A percentile compares a stretch with the other conserved stretches of the same genome.
These are phyloP conservation scores for Stylosanthes scabra DNA, from an alignment of 331 rosid genomes.

Conservation along the genomic window DNA sequence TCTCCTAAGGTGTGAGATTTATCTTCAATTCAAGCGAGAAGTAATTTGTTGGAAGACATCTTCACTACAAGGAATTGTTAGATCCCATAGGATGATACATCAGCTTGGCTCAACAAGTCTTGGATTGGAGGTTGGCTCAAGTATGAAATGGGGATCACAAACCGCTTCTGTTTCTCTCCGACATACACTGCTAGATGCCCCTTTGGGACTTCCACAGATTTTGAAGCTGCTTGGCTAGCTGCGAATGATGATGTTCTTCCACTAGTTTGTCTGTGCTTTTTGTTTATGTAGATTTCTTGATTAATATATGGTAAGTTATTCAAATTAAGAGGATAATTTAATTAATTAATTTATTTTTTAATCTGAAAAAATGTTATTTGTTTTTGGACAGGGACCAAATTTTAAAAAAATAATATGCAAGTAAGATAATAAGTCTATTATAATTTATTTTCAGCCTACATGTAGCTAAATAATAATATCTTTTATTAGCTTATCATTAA, in stretches of 20 bases:
- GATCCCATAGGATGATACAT: slow-evolving; percentile 44
- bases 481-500: too few relatives aligned
- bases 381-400: too few relatives aligned
- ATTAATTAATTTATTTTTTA: too few relatives aligned
- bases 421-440: too few relatives aligned
- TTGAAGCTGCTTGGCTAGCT: slow-evolving; percentile 11
- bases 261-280: too few relatives aligned
- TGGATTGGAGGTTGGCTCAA: slow-evolving; percentile 48
- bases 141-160: slow-evolving; percentile 41
- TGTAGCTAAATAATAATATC: too few relatives aligned
- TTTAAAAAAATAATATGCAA: too few relatives aligned
- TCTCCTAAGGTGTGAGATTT: neutral
- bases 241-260: slow-evolving; percentile 13
- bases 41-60: slow-evolving; percentile 23
- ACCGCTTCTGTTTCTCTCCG: slow-evolving; percentile 48
- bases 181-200: slow-evolving; percentile 49
- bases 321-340: too few relatives aligned
- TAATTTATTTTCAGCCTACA: too few relatives aligned
- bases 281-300: too few relatives aligned
- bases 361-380: too few relatives aligned
- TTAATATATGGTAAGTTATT: too few relatives aligned
- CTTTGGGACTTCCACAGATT: slow-evolving; percentile 40
- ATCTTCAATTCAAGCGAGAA: slow-evolving; percentile 16
- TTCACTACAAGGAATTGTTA: slow-evolving; percentile 41
- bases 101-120: slow-evolving; percentile 41